phyloP scores from a whole-genome alignment of 768 basidiomycete species.

The Psilocybe cyanescens region DNA sequence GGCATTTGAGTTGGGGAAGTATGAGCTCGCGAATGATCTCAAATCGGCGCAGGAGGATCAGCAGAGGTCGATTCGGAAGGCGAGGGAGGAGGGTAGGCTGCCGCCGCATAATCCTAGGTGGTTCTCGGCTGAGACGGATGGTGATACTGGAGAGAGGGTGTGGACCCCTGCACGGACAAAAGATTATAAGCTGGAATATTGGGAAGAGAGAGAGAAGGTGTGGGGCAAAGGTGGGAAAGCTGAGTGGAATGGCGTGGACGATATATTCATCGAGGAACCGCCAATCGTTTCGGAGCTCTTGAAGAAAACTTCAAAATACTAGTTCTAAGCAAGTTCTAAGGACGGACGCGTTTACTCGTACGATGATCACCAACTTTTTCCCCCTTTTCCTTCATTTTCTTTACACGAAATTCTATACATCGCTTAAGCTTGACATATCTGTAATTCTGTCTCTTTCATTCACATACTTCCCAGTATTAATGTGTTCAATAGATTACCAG shows the following conservation, averaged over 20 bases:
- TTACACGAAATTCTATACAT: neutral
- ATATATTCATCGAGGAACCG: slow-evolving; percentile 80
- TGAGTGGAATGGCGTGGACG: slow-evolving; percentile 62
- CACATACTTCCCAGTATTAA: neutral
- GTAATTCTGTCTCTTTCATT: neutral
- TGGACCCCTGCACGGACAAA: slow-evolving; percentile 72
- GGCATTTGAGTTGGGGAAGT: slow-evolving; percentile 89
- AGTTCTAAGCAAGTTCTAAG: too few species aligned
- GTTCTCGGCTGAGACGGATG: slow-evolving; percentile 84
- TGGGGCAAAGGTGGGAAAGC: slow-evolving; percentile 46
- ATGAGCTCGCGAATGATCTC: slow-evolving; percentile 80
- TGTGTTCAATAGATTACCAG: neutral
- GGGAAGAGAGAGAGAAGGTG: slow-evolving; percentile 74
- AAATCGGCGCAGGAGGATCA: slow-evolving; percentile 84
- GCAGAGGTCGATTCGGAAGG: slow-evolving; percentile 73
- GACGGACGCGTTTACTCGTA: too few species aligned
- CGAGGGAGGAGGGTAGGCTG: slow-evolving; percentile 73
- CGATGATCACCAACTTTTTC: neutral
- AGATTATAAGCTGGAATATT: slow-evolving; percentile 71
- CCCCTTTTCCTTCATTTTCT: neutral
- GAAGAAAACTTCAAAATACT: neutral
- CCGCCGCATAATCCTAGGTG: slow-evolving; percentile 83
- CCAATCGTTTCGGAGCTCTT: slow-evolving; percentile 27
- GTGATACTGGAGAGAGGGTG: slow-evolving; percentile 87
- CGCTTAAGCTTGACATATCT: too few species aligned